A percentile compares a stretch with the other conserved stretches of the same genome.
Conservation (phyloP, 768 basidiomycete genomes). For the Coprinopsis sp. region DNA sequence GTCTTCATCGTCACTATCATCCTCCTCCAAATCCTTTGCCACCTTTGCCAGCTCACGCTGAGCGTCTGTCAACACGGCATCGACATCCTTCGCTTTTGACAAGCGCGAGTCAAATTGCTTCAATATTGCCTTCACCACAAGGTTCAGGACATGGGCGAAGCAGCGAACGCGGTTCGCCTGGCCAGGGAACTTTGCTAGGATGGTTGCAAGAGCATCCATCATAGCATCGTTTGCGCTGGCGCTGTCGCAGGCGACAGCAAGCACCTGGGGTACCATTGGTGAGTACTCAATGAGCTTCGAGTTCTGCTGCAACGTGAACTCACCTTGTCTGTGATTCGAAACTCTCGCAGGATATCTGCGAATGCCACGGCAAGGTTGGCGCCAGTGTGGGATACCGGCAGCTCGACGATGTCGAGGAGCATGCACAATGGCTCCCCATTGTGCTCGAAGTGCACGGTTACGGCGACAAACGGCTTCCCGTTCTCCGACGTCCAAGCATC, state of each 20-base stretch:
- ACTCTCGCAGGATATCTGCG: slow-evolving; percentile 27
- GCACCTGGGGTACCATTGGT: not conserved
- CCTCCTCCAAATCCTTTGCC: not conserved
- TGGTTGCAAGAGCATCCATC: not conserved
- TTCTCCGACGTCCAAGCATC: slow-evolving; percentile 36
- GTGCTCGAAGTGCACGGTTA: slow-evolving; percentile 27
- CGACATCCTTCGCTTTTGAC: not conserved
- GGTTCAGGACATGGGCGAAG: not conserved
- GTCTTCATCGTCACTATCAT: not conserved
- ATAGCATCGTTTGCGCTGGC: no score
- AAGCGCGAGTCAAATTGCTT: not conserved
- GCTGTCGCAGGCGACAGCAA: not conserved
- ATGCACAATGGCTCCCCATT: slow-evolving; percentile 21
- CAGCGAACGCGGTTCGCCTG: not conserved
- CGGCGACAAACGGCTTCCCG: slow-evolving; percentile 24
- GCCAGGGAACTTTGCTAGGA: not conserved
- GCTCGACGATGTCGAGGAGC: slow-evolving; percentile 23
- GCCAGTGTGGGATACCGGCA: slow-evolving; percentile 26
- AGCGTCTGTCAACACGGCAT: not conserved
- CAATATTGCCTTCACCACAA: not conserved
- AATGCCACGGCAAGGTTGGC: slow-evolving; percentile 29
- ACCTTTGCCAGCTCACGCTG: not conserved
- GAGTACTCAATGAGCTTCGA: not conserved
- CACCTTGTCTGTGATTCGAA: slow-evolving; percentile 32
- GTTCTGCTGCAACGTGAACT: slow-evolving; percentile 1